phyloP scores from a whole-genome alignment of 345 rosid genomes.

The Gossypioides kirkii region DNA sequence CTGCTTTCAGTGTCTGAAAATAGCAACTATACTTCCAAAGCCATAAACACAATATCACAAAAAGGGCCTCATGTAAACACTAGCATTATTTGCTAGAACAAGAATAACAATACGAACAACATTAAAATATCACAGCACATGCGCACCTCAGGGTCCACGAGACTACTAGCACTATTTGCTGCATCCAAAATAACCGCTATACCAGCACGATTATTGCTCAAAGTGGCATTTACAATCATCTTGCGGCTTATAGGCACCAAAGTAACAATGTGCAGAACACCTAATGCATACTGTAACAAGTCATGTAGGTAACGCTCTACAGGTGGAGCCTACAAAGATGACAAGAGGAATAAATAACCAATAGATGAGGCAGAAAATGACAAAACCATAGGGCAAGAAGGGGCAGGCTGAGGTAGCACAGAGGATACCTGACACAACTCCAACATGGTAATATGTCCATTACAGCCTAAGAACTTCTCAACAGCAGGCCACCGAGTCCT shows the following conservation, averaged over 20 bases:
- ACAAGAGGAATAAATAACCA: neutral
- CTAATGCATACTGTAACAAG: conserved; percentile 93
- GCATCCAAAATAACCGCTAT: conserved; percentile 94
- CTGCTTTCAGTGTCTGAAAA: conserved; percentile 7
- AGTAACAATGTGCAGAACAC: conserved; percentile 90
- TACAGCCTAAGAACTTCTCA: conserved; percentile 61
- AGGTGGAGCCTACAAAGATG: conserved; percentile 75
- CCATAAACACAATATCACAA: neutral
- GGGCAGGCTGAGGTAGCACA: conserved; percentile 7
- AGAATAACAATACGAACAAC: conserved; percentile 1
- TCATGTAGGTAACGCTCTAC: conserved; percentile 95
- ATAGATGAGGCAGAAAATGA: neutral
- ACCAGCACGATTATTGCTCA: conserved; percentile 87
- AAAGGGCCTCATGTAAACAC: neutral
- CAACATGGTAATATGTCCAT: conserved; percentile 87
- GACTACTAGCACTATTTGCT: conserved; percentile 70
- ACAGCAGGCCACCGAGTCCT: conserved; percentile 84
- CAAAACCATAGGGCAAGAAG: conserved; percentile 13
- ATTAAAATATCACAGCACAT: neutral
- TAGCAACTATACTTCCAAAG: conserved; percentile 1
- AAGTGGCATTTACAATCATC: conserved; percentile 73
- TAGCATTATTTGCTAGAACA: neutral
- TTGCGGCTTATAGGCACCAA: conserved; percentile 81
- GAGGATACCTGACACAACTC: conserved; percentile 85
- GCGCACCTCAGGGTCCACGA: conserved; percentile 89